Evolutionary conservation across 2,329 filamentous ascomycete genomes (phyloP).

Genomic region (Paracorniculantispora psalliotae): DNA sequence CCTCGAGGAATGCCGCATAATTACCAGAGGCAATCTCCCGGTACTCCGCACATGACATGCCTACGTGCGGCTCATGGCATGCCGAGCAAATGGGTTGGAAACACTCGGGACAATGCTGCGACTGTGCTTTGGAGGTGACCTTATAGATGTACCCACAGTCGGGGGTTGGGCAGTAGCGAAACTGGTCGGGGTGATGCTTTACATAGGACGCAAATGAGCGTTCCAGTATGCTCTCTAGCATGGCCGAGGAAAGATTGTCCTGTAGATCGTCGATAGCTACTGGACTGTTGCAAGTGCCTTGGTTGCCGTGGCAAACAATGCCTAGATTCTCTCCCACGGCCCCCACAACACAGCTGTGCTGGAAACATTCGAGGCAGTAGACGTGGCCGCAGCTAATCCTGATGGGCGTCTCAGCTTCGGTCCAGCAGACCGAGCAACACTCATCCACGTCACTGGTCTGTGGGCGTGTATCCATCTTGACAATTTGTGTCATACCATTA

Average conservation of each 20-base stretch:
- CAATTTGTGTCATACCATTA: neutral
- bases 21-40: conserved; percentile 22
- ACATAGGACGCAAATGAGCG: conserved; percentile 32
- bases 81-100: conserved; percentile 28
- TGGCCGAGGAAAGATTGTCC: conserved; percentile 25
- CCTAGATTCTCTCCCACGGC: neutral
- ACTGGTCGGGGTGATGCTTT: conserved; percentile 20
- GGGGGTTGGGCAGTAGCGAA: conserved; percentile 38
- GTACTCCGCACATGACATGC: conserved; percentile 31
- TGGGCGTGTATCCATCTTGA: neutral
- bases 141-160: conserved; percentile 41
- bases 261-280: conserved; percentile 24
- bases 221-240: conserved; percentile 33
- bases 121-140: conserved; percentile 7
- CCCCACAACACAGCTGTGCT: conserved; percentile 23
- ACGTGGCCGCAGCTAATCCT: conserved; percentile 33
- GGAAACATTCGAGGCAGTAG: conserved; percentile 40
- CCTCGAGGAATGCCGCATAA: conserved; percentile 22
- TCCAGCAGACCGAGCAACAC: conserved; percentile 33
- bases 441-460: neutral
- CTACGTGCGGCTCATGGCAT: conserved; percentile 31
- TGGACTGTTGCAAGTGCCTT: conserved; percentile 20
- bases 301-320: conserved; percentile 24
- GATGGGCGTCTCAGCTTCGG: conserved; percentile 31
- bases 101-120: conserved; percentile 34